phyloP scores from a whole-genome alignment of 73 alveolate genomes.

The Tetrahymena malaccensis region DNA sequence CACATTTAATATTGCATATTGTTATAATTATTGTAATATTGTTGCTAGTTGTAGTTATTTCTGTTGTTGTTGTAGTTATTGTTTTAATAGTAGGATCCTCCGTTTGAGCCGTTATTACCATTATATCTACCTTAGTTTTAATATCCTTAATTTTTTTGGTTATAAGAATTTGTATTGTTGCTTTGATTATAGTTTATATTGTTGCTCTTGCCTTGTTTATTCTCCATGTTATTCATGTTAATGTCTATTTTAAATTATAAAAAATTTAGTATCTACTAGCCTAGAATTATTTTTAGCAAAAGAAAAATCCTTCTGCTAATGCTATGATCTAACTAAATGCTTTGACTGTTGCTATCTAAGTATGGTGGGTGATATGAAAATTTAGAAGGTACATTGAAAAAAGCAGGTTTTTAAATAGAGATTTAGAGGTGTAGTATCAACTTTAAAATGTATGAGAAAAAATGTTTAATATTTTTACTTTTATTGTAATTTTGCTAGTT shows the following conservation, averaged over 20 bases:
- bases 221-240: not conserved
- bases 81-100: not conserved
- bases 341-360: no score
- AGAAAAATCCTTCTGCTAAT: not conserved
- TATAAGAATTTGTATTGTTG: not conserved
- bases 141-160: not conserved
- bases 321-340: not conserved
- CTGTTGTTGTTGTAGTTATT: not conserved
- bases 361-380: no score
- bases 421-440: no score
- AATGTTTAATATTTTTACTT: not conserved
- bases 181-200: not conserved
- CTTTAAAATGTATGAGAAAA: not conserved
- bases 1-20: not conserved
- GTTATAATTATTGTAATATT: not conserved
- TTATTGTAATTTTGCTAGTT: not conserved
- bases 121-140: not conserved
- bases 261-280: not conserved
- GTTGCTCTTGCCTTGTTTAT: not conserved
- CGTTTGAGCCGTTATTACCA: not conserved
- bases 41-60: not conserved
- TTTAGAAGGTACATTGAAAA: no score
- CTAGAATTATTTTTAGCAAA: not conserved
- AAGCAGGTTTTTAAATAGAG: no score
- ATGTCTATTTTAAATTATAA: not conserved